Conservation (phyloP, 495 filamentous ascomycete genomes). For the Pyrenopolyporus hunteri region DNA sequence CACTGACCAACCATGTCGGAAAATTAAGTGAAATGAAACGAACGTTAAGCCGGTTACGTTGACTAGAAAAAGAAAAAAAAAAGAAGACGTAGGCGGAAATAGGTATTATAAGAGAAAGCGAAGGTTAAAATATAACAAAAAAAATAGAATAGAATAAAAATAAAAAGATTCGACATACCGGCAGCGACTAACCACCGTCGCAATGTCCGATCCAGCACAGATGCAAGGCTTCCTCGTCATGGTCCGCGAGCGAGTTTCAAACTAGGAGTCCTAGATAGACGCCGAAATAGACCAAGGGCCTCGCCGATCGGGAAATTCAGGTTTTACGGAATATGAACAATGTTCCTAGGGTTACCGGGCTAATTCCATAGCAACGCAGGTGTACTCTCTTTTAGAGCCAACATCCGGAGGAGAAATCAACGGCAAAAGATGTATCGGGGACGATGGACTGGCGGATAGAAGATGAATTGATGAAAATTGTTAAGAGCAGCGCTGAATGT, state of each 20-base stretch:
- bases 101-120: neutral
- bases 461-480: slow-evolving; percentile 29
- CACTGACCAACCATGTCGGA: slow-evolving; percentile 49
- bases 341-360: neutral
- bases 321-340: neutral
- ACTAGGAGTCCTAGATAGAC: slow-evolving; percentile 4
- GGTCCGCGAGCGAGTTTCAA: slow-evolving; percentile 11
- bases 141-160: neutral
- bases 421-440: neutral
- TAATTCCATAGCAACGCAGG: slow-evolving; percentile 1
- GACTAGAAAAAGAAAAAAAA: too few species aligned
- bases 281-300: slow-evolving; percentile 8
- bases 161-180: slow-evolving; percentile 16
- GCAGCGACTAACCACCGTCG: slow-evolving; percentile 1
- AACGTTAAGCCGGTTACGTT: too few species aligned
- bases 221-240: slow-evolving; percentile 22
- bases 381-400: neutral
- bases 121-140: neutral
- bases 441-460: slow-evolving; percentile 16
- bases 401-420: neutral
- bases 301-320: slow-evolving; percentile 25
- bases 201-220: slow-evolving; percentile 2
- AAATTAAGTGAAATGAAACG: neutral
- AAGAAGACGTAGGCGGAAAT: too few species aligned
- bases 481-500: slow-evolving; percentile 10